Conservation (phyloP, 371 early-diverging fungal genomes). For the Mucor sp. region DNA sequence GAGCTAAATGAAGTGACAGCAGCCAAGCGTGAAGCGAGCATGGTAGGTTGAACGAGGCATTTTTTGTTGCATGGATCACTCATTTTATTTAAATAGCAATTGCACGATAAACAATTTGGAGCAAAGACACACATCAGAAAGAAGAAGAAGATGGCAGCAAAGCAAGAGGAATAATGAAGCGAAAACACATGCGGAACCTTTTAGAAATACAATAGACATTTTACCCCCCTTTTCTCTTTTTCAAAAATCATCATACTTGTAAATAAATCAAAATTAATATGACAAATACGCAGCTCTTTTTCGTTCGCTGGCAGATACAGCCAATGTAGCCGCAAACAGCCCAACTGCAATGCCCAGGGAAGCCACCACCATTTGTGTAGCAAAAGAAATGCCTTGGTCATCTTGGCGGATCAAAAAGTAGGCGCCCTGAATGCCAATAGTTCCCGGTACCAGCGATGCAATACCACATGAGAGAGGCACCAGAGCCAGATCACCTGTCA, state of each 20-base stretch:
- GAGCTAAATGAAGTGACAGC: conserved; percentile 80
- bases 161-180: neutral
- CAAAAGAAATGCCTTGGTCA: conserved; percentile 46
- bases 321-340: conserved; percentile 54
- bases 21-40: conserved; percentile 88
- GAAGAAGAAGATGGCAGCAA: conserved; percentile 51
- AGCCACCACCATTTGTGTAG: conserved; percentile 51
- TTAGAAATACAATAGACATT: conserved; percentile 1
- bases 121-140: conserved; percentile 62
- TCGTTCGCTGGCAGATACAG: conserved; percentile 54
- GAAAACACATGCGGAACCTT: neutral
- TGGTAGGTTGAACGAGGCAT: conserved; percentile 54
- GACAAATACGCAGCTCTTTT: conserved; percentile 15
- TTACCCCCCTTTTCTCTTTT: neutral
- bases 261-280: conserved; percentile 19
- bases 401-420: conserved; percentile 39
- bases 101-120: conserved; percentile 77
- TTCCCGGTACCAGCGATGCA: conserved; percentile 43
- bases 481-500: conserved; percentile 43
- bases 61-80: neutral
- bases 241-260: conserved; percentile 1
- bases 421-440: conserved; percentile 47
- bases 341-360: conserved; percentile 53
- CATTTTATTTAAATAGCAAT: conserved; percentile 37
- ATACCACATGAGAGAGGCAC: conserved; percentile 44